Evolutionary conservation across 1,284 basidiomycete species (phyloP).

Genomic region (Puccinia horiana): DNA sequence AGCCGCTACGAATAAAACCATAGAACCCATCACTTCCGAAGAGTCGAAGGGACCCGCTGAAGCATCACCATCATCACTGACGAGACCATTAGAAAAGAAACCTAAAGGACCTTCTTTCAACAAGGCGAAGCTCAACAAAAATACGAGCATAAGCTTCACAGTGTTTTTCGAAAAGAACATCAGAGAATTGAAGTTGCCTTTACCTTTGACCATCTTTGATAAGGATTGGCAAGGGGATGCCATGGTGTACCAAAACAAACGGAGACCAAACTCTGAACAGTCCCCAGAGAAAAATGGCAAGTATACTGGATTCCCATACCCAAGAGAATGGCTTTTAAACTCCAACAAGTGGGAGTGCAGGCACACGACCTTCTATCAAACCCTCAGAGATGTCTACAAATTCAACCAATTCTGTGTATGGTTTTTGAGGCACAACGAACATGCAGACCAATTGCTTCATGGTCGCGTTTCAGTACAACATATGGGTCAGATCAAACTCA

Average conservation of each 20-base stretch:
- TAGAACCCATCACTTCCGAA: no score
- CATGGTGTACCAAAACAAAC: not conserved
- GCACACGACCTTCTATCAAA: not conserved
- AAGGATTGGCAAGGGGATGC: not conserved
- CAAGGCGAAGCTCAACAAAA: no score
- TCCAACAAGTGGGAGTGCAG: not conserved
- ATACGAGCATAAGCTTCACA: not conserved
- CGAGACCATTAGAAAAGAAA: no score
- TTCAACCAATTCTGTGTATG: not conserved
- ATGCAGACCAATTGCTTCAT: not conserved
- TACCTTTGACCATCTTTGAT: conserved; percentile 16
- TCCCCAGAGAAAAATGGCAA: not conserved
- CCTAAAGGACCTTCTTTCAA: no score
- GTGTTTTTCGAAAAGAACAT: not conserved
- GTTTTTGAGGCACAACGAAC: not conserved
- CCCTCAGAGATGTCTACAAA: not conserved
- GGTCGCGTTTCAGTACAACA: not conserved
- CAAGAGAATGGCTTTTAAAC: not conserved
- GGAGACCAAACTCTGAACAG: not conserved
- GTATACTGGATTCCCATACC: not conserved
- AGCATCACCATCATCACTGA: no score
- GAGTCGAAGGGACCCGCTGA: no score
- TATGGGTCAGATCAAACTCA: not conserved
- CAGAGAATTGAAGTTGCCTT: not conserved
- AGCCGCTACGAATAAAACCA: no score